Base-by-base conservation (phyloP, 345 rosid species). In the Pseudoturritis turrita region DNA sequence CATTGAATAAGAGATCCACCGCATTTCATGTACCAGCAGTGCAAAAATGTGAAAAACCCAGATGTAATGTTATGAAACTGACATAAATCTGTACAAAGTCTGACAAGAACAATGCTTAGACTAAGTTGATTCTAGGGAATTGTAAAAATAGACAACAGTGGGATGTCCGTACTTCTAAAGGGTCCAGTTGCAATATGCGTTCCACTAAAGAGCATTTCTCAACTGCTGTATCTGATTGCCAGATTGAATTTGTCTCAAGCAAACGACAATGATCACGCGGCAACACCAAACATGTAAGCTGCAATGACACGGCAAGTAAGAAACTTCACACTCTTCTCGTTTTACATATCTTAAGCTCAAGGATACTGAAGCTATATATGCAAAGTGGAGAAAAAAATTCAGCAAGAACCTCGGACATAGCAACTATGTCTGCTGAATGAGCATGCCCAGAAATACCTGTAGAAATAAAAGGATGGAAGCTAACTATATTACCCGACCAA, bases 221-320 rank as follows among this genome's bases (percentile, higher is more conserved):
- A 21, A 21, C 37, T 10, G 87, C 76, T 62, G 78, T 78, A 80
- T 91, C 96, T 0, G 96, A 82, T 57, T 83, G 94, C 99, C 99
- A 95, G 68, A 95, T 91, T 3, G 99, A 95, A 47, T 80, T 86
- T 11, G 98, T 83, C 74, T 75, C 78, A 64, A 95, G 89, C 77
- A 87, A 74, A 86, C 35, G 6, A 65, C 87, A 81, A 52, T 88
- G 85, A 19, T 85, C 83, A 55, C 80, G 83, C 18, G 94, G 92
- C 69, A 95, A 83, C 75, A 88, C 84, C 71, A 95, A 74, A 72
- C 99, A 95, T 70, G 85, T 78, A 63, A 95, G 86, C 98, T 91
- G 89, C 73, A 7, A 26, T 29, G 57, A 62, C 39, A 75, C 3
- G 52, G 50, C 50, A 26, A 33, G 11, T n/a, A 55, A 76, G 59